Evolutionary conservation across 2,329 filamentous ascomycete genomes (phyloP).

Genomic region (Colletotrichum falcatum): DNA sequence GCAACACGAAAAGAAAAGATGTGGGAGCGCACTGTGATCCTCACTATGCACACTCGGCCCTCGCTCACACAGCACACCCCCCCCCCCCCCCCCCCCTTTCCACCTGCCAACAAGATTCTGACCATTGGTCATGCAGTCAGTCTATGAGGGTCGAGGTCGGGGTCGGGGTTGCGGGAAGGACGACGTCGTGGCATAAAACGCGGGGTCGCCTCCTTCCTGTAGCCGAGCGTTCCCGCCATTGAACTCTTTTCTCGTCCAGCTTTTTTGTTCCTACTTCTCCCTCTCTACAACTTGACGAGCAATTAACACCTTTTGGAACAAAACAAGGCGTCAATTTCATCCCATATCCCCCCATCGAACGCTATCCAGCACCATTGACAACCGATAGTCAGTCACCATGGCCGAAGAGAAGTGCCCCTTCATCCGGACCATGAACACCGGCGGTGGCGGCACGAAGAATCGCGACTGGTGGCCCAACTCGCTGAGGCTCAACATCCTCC

Average conservation of each 20-base stretch:
- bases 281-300: background rate
- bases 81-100: background rate
- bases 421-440: conserved; percentile 52
- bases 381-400: conserved; percentile 22
- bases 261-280: conserved; percentile 2
- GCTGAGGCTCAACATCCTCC: conserved; percentile 77
- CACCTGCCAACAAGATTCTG: conserved; percentile 31
- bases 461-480: conserved; percentile 80
- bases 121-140: conserved; percentile 35
- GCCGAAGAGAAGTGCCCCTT: conserved; percentile 38
- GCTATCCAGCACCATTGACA: background rate
- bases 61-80: background rate
- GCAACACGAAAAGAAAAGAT: conserved; percentile 19
- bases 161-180: background rate
- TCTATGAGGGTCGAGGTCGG: conserved; percentile 26
- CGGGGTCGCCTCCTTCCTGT: conserved; percentile 32
- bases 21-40: conserved; percentile 27
- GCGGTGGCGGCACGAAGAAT: conserved; percentile 75
- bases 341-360: background rate
- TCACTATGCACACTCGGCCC: conserved; percentile 31
- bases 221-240: background rate
- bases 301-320: conserved; percentile 11
- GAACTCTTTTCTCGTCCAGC: background rate
- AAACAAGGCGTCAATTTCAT: background rate
- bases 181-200: conserved; percentile 34